phyloP scores from a whole-genome alignment of 2,329 filamentous ascomycete genomes.

The Penicillium psychrosexuale region DNA sequence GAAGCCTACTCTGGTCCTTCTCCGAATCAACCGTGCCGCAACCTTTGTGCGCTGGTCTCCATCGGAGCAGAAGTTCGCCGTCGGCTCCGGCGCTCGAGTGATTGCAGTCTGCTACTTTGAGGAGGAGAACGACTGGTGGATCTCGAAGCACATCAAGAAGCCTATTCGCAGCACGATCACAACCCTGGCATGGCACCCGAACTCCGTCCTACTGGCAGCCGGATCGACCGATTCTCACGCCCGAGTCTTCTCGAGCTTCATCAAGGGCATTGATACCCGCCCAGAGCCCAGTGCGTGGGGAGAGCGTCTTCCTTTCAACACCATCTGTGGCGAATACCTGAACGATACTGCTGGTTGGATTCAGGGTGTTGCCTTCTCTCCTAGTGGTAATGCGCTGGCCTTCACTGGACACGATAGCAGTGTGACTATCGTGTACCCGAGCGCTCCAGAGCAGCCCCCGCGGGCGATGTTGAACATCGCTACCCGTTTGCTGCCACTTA shows the following conservation, averaged over 20 bases:
- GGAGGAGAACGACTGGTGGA: conserved; percentile 99
- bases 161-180: conserved; percentile 97
- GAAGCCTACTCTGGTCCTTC: conserved; percentile 94
- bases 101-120: conserved; percentile 99
- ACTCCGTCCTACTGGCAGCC: conserved; percentile 89
- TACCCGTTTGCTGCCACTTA: conserved; percentile 87
- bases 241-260: conserved; percentile 88
- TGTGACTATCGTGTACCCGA: conserved; percentile 93
- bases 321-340: conserved; percentile 91
- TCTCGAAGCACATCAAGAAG: conserved; percentile 99
- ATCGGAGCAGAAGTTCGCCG: conserved; percentile 94
- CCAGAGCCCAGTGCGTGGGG: conserved; percentile 90
- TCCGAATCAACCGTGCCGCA: conserved; percentile 93
- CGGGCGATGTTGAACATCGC: conserved; percentile 84
- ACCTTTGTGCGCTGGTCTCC: conserved; percentile 98
- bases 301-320: conserved; percentile 94
- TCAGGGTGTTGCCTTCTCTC: conserved; percentile 88
- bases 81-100: conserved; percentile 90
- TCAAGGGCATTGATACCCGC: conserved; percentile 87
- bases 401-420: conserved; percentile 95
- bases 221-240: conserved; percentile 98
- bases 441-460: conserved; percentile 83
- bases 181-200: conserved; percentile 92
- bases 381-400: conserved; percentile 85
- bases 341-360: conserved; percentile 98